Conservation (phyloP, 345 rosid species). For the Abelmoschus esculentus region DNA sequence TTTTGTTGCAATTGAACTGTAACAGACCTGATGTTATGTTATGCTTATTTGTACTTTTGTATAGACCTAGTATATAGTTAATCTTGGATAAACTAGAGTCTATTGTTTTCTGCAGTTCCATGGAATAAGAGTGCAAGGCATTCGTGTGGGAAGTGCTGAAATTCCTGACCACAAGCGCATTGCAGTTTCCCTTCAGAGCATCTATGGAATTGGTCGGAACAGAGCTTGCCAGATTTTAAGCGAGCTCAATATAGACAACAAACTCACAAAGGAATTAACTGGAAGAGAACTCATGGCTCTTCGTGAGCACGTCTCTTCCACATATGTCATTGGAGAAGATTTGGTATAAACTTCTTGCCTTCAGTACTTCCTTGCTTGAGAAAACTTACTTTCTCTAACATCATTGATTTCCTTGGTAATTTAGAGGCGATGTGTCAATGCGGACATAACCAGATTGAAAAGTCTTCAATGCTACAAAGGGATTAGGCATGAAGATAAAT, state of each 20-base stretch:
- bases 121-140: constrained; percentile 35
- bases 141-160: constrained; percentile 54
- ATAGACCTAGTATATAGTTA: neutral
- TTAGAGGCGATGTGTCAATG: constrained; percentile 30
- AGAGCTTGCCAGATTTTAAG: constrained; percentile 45
- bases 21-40: no score
- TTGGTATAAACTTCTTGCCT: constrained; percentile 28
- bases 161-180: constrained; percentile 45
- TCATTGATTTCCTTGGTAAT: neutral
- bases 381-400: neutral
- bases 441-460: constrained; percentile 30
- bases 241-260: constrained; percentile 46
- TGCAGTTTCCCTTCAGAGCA: constrained; percentile 39
- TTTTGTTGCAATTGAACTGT: no score
- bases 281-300: constrained; percentile 44
- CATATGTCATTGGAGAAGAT: constrained; percentile 44
- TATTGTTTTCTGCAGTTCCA: constrained; percentile 23
- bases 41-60: neutral
- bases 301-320: constrained; percentile 39
- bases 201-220: constrained; percentile 51
- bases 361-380: neutral
- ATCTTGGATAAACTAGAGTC: neutral
- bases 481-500: constrained; percentile 26
- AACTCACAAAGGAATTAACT: constrained; percentile 42
- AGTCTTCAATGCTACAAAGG: constrained; percentile 38